Evolutionary conservation across 257 asterid genomes (phyloP), one percentile per base, ranked within the genome.

Genomic region (Rubia yunnanensis): DNA sequence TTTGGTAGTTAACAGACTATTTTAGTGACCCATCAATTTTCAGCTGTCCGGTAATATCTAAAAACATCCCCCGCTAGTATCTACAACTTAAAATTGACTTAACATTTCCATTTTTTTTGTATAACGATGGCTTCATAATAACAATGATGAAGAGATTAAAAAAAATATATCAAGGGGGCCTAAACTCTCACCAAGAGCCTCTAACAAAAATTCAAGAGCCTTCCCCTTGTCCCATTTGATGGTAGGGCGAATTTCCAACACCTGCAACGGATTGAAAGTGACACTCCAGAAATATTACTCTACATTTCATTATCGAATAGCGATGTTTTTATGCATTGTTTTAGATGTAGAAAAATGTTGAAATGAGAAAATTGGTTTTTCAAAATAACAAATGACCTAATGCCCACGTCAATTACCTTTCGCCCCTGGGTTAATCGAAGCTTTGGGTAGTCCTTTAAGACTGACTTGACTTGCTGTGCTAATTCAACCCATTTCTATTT

Each of bases 161-260:
- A 20, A 53, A 13, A 53, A 54, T 9, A 50, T 22, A 23, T 20
- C 13, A 1, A 1, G 27, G 22, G 31, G 31, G 0, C 5, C 15
- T 39, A 22, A 7, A 10, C 65, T 70, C 91, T 76, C 66, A 92
- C 98, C 98, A 66, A 92, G 95, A 32, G 98, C 89, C 76, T 89
- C 91, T 31, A 92, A 66, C 61, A 92, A 81, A 75, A 92, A 92
- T 72, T 92, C 95, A 61, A 92, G 87, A 55, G 98, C 98, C 80
- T 89, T 92, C 68, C 98, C 98, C 63, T 92, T 92, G 89, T 92
- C 98, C 98, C 98, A 92, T 76, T 85, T 89, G 78, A 92, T 89
- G 52, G 87, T 83, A 22, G 98, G 98, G 36, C 98, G 97, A 28
- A 92, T 85, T 77, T 92, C 98, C 23, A 92, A 76, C 23, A 88